Conservation (phyloP, 1,139 yeast genomes). For the Suhomyces taliae region DNA sequence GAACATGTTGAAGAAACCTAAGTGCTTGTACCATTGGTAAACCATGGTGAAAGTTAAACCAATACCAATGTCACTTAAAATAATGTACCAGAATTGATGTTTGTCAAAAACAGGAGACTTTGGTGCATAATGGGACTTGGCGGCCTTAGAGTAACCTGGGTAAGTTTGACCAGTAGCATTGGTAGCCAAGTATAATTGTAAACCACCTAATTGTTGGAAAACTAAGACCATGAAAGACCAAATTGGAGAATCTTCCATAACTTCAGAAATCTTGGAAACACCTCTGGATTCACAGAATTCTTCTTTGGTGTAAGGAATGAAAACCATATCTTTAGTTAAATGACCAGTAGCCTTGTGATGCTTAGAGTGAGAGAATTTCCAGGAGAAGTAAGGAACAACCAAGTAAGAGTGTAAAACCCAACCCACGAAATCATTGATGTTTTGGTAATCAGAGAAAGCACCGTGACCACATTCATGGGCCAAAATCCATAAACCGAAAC, state of each 20-base stretch:
- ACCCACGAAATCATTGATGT: conserved; percentile 57
- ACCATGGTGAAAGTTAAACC: conserved; percentile 38
- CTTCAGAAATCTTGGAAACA: conserved; percentile 38
- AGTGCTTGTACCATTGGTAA: conserved; percentile 49
- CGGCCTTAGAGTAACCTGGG: conserved; percentile 32
- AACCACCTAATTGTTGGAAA: conserved; percentile 56
- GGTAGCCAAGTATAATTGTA: conserved; percentile 47
- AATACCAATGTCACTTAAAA: conserved; percentile 56
- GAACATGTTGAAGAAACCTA: conserved; percentile 48
- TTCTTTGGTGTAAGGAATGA: conserved; percentile 55
- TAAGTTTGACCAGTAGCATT: conserved; percentile 57
- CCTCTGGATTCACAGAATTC: conserved; percentile 29
- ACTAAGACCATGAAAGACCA: conserved; percentile 44
- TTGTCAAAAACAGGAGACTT: conserved; percentile 53
- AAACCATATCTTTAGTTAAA: conserved; percentile 60
- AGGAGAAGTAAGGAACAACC: conserved; percentile 60
- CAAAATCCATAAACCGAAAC: conserved; percentile 61
- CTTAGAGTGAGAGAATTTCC: conserved; percentile 61
- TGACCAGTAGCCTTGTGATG: conserved; percentile 69
- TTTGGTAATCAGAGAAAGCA: conserved; percentile 57
- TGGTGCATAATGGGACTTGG: conserved; percentile 53
- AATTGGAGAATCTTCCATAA: conserved; percentile 57
- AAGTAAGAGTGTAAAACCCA: conserved; percentile 61
- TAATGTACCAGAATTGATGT: conserved; percentile 55
- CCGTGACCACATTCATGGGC: conserved; percentile 71